Percentiles rank a stretch among this genome's conserved stretches.
These are phyloP conservation scores for Paradendryphiella salina DNA, from an alignment of 2,329 filamentous ascomycete genomes.

Conservation along the genomic window DNA sequence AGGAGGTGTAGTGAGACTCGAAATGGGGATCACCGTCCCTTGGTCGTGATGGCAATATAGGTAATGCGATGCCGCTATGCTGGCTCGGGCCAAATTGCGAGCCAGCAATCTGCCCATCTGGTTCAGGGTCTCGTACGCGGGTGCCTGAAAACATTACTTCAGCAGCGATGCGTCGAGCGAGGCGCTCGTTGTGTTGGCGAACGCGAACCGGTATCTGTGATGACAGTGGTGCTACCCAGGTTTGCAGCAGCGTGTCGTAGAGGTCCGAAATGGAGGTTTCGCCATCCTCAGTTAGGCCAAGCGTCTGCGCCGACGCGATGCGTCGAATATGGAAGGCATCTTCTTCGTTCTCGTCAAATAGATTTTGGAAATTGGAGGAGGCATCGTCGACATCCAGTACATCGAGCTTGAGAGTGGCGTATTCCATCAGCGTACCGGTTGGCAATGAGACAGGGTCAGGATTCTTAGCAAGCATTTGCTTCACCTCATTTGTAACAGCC, in stretches of 20 bases:
- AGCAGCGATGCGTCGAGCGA: slow-evolving; percentile 43
- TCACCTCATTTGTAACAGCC: slow-evolving; percentile 17
- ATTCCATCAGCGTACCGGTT: slow-evolving; percentile 32
- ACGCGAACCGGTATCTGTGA: slow-evolving; percentile 25
- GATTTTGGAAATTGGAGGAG: slow-evolving; percentile 26
- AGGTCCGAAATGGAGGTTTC: slow-evolving; percentile 27
- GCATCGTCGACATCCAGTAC: slow-evolving; percentile 40
- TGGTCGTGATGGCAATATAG: slow-evolving; percentile 26
- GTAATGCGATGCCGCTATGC: slow-evolving; percentile 21
- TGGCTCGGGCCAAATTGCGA: slow-evolving; percentile 14
- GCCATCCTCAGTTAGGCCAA: slow-evolving; percentile 15
- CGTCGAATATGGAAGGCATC: slow-evolving; percentile 5
- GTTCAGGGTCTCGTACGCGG: slow-evolving; percentile 18
- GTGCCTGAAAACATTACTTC: slow-evolving; percentile 45
- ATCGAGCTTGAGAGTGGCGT: slow-evolving; percentile 15
- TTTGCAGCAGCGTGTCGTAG: slow-evolving; percentile 40
- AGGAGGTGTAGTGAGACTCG: background rate
- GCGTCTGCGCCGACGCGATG: slow-evolving; percentile 23
- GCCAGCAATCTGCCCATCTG: slow-evolving; percentile 2
- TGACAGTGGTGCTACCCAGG: slow-evolving; percentile 40
- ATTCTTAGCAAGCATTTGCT: slow-evolving; percentile 16
- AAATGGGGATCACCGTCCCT: background rate
- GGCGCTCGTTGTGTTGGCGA: slow-evolving; percentile 37
- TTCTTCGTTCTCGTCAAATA: slow-evolving; percentile 16
- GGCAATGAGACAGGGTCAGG: slow-evolving; percentile 6